phyloP scores from a whole-genome alignment of 768 basidiomycete species.

The Cyathus striatus region DNA sequence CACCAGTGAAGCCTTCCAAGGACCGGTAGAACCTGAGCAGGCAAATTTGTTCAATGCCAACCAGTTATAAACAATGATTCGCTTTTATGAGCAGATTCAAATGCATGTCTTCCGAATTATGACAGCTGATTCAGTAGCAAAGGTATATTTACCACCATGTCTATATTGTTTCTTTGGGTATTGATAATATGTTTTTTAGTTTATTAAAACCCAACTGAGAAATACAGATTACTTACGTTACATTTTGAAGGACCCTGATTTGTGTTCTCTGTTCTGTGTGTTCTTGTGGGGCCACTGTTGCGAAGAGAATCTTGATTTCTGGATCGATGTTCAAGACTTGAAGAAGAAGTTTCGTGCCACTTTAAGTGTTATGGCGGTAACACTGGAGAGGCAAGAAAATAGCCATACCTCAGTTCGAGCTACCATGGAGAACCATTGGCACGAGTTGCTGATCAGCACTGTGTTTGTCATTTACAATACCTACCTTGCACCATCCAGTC shows the following conservation, averaged over 20 bases:
- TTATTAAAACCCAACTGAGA: no score
- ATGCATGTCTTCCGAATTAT: slow-evolving; percentile 94
- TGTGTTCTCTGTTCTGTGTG: slow-evolving; percentile 89
- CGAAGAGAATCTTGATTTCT: slow-evolving; percentile 97
- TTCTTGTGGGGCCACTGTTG: slow-evolving; percentile 93
- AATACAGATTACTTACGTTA: slow-evolving; percentile 88
- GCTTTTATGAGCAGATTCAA: slow-evolving; percentile 94
- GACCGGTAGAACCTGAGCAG: slow-evolving; percentile 77
- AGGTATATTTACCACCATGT: slow-evolving; percentile 41
- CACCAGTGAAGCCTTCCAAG: slow-evolving; percentile 74
- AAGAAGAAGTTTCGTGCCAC: slow-evolving; percentile 95
- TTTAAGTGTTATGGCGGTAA: slow-evolving; percentile 75
- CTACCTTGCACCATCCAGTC: slow-evolving; percentile 93
- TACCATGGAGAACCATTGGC: slow-evolving; percentile 97
- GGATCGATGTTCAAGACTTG: slow-evolving; percentile 96
- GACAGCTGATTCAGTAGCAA: slow-evolving; percentile 99
- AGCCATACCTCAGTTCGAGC: slow-evolving; percentile 66
- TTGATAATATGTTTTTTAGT: no score
- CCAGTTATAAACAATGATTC: slow-evolving; percentile 90
- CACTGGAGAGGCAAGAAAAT: slow-evolving; percentile 28
- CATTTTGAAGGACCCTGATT: slow-evolving; percentile 88
- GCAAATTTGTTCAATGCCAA: slow-evolving; percentile 87
- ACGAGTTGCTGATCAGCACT: slow-evolving; percentile 90
- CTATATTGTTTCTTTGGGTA: no score
- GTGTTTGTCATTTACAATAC: slow-evolving; percentile 93